phyloP scores from a whole-genome alignment of 2,329 filamentous ascomycete genomes.

The Ophiostoma montium region DNA sequence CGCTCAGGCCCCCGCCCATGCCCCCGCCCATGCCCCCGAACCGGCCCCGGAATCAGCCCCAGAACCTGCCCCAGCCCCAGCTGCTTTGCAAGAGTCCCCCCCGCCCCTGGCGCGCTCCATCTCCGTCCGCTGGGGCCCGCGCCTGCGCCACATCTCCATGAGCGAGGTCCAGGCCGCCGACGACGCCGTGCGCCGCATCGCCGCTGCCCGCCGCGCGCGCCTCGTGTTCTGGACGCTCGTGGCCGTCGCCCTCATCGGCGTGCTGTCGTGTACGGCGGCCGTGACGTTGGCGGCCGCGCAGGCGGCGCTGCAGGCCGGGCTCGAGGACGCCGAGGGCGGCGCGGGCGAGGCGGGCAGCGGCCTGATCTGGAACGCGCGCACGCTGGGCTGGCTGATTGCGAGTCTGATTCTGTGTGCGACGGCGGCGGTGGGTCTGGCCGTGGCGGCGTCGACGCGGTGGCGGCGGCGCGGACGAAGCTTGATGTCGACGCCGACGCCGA shows the following conservation, averaged over 20 bases:
- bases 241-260: background rate
- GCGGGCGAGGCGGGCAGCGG: no score
- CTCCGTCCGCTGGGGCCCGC: conserved; percentile 9
- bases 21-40: no score
- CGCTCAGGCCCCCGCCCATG: no score
- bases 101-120: conserved; percentile 6
- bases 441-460: background rate
- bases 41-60: background rate
- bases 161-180: conserved; percentile 7
- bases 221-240: conserved; percentile 7
- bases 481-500: background rate
- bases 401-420: conserved; percentile 4
- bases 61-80: no score
- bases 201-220: conserved; percentile 5
- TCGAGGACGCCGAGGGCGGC: background rate
- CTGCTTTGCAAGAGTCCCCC: no score
- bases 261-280: conserved; percentile 8
- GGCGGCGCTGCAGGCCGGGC: conserved; percentile 3
- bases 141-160: conserved; percentile 5
- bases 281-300: conserved; percentile 6
- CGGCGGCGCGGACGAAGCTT: background rate
- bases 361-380: conserved; percentile 3
- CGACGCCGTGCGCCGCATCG: conserved; percentile 4
- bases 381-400: conserved; percentile 7
- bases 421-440: background rate